These are phyloP conservation scores for Populus tomentosa DNA, from an alignment of 441 rosid species.

Conservation along the genomic window DNA sequence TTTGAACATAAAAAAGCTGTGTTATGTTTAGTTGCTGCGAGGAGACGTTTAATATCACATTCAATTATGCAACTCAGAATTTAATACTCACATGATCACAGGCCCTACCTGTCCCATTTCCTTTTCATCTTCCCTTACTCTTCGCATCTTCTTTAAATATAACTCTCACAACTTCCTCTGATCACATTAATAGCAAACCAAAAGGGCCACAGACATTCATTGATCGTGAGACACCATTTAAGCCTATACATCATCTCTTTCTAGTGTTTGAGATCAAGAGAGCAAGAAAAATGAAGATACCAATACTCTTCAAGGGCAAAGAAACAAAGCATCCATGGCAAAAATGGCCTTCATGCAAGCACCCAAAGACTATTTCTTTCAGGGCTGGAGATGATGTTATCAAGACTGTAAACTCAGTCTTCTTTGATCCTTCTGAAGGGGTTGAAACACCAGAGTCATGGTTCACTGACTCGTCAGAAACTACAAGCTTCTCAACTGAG, in stretches of 20 bases:
- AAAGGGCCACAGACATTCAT: not conserved
- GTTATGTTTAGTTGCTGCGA: not conserved
- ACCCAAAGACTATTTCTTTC: conserved; percentile 56
- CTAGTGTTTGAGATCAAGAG: not conserved
- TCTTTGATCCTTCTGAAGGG: conserved; percentile 26
- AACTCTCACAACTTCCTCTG: conserved; percentile 17
- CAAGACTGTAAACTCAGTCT: conserved; percentile 55
- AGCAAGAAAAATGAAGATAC: conserved; percentile 36
- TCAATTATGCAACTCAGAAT: conserved; percentile 23
- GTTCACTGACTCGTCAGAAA: conserved; percentile 60
- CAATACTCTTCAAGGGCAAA: conserved; percentile 37
- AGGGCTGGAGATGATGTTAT: conserved; percentile 34
- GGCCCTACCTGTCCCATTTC: conserved; percentile 25
- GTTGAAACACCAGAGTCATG: conserved; percentile 49
- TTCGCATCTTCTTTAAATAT: conserved; percentile 25
- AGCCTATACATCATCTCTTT: not conserved
- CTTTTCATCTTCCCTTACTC: conserved; percentile 18
- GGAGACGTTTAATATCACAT: conserved; percentile 16
- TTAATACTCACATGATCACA: conserved; percentile 28
- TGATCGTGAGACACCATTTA: not conserved
- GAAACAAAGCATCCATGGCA: conserved; percentile 31
- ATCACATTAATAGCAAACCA: conserved; percentile 23
- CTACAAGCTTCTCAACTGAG: conserved; percentile 43
- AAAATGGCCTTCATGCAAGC: conserved; percentile 57
- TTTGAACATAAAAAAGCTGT: not conserved